Conservation (phyloP, 805 yeast species). For the Naumovozyma castellii region DNA sequence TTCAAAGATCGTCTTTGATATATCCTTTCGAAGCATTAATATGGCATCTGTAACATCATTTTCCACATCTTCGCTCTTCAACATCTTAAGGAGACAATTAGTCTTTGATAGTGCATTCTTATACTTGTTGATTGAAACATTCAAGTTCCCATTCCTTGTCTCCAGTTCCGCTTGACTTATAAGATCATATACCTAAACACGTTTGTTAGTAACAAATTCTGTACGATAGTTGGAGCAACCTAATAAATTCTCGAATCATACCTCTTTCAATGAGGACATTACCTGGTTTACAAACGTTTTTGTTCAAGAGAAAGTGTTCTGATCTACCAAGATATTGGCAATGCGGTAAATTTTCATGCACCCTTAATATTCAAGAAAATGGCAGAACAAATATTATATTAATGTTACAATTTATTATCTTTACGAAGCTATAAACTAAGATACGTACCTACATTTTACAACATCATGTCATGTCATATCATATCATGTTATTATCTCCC, state of each 20-base stretch:
- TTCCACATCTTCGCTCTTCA: slow-evolving; percentile 3
- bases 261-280: background rate
- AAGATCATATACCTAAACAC: slow-evolving; percentile 36
- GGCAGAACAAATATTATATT: too few species aligned
- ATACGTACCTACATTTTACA: too few species aligned
- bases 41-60: slow-evolving; percentile 27
- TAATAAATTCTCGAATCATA: too few species aligned
- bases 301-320: too few species aligned
- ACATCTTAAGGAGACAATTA: slow-evolving; percentile 5
- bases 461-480: too few species aligned
- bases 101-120: slow-evolving; percentile 4
- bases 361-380: too few species aligned
- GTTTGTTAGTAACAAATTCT: slow-evolving; percentile 1
- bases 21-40: slow-evolving; percentile 24
- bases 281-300: too few species aligned
- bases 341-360: too few species aligned
- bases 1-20: slow-evolving; percentile 27
- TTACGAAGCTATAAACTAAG: too few species aligned
- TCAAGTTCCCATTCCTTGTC: slow-evolving; percentile 34
- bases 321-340: too few species aligned
- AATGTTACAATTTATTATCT: too few species aligned
- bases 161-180: slow-evolving; percentile 47
- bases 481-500: slow-evolving; percentile 17
- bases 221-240: background rate
- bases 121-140: slow-evolving; percentile 3